Evolutionary conservation across 2,329 filamentous ascomycete genomes (phyloP), one percentile per base, ranked within the genome.

Genomic region (Polytolypa hystricis): DNA sequence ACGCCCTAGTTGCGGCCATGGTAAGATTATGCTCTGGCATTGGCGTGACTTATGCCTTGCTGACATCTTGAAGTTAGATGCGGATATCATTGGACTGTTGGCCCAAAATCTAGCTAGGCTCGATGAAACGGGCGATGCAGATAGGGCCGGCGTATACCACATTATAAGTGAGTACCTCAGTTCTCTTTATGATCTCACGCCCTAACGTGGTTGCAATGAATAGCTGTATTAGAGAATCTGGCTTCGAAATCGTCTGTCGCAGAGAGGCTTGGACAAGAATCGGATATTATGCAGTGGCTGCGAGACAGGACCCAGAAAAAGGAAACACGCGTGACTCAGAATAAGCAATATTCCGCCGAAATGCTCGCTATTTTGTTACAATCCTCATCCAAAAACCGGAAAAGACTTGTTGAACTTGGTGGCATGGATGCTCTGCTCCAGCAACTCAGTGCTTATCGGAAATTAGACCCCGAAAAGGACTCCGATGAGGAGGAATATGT

Each of bases 331-430:
- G 74, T 93, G 1, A 71, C 76, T 4, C 91, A 98, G 55, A 98
- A 98, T 56, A 93, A 91, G 56, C 89, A 95, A 56, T 98, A 96
- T 56, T 75, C 86, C 0, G 85, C 89, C 11, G 91, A 98, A 60
- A 75, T 96, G 5, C 67, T 98, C 2, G 86, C 89, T 9, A 91
- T 98, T 37, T 65, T 98, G 6, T 70, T 89, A 12, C 87, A 95
- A 57, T 77, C 77, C 1, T 84, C 83, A 3, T 46, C 71, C 0
- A 60, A 71, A 25, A 86, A 85, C 49, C 68, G 83, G 30, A 63
- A 62, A 15, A 70, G 70, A 31, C 65, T 94, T 4, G 73, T 74
- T 25, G 58, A 65, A 18, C 61, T 80, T 1, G 79, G 93, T 42
- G 81, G 82, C 0, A 70, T 91, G 5, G 89, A 98, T 50, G 58